phyloP scores from a whole-genome alignment of 2,329 filamentous ascomycete genomes.

The Periconia sp. region DNA sequence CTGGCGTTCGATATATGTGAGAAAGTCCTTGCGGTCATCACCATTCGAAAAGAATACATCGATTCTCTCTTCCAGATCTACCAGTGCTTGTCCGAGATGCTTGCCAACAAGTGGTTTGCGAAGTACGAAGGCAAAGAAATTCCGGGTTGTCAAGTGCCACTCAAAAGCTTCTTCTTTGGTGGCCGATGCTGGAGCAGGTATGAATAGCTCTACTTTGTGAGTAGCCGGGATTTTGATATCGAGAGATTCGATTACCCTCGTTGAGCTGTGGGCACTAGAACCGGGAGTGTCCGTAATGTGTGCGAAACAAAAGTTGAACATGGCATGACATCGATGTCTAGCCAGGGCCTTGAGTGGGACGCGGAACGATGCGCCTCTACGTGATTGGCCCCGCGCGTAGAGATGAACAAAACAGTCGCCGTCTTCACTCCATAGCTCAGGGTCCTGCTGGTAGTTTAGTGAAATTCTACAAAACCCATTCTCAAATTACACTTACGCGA shows the following conservation, averaged over 20 bases:
- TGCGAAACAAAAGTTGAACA: conserved; percentile 55
- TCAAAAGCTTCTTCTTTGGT: conserved; percentile 58
- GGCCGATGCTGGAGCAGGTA: conserved; percentile 63
- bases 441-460: conserved; percentile 56
- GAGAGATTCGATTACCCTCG: conserved; percentile 31
- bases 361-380: conserved; percentile 67
- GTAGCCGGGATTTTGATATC: conserved; percentile 38
- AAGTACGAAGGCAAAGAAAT: conserved; percentile 73
- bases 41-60: conserved; percentile 57
- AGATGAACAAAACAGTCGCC: conserved; percentile 73
- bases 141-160: conserved; percentile 70
- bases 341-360: conserved; percentile 63
- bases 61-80: conserved; percentile 67
- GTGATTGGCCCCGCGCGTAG: conserved; percentile 65
- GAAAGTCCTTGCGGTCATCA: conserved; percentile 54
- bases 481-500: conserved; percentile 40
- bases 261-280: conserved; percentile 9
- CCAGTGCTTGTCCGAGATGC: conserved; percentile 64
- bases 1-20: conserved; percentile 67
- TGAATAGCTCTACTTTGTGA: conserved; percentile 61
- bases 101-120: conserved; percentile 67
- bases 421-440: conserved; percentile 68
- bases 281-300: conserved; percentile 25
- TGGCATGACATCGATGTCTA: conserved; percentile 58
- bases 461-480: neutral